phyloP scores from a whole-genome alignment of 441 rosid species.

The Croton setiger region DNA sequence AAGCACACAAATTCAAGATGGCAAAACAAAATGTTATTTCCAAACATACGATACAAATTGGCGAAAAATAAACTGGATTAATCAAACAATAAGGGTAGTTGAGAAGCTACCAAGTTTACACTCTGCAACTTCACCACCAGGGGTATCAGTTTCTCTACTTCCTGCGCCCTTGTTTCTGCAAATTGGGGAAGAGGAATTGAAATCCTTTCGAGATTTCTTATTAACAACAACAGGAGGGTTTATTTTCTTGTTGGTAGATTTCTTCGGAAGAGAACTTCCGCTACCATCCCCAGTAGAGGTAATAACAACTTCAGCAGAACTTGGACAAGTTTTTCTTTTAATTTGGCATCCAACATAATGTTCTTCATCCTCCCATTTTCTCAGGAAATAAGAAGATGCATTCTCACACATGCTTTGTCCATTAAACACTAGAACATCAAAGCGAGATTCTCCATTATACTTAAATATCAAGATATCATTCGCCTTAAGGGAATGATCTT shows the following conservation, averaged over 20 bases:
- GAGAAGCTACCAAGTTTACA: conserved; percentile 24
- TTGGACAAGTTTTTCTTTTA: conserved; percentile 28
- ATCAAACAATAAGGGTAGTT: not conserved
- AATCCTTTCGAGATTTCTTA: conserved; percentile 14
- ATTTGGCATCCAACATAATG: conserved; percentile 22
- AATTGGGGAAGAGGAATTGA: conserved; percentile 5
- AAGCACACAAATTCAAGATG: not conserved
- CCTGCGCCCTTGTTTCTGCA: not conserved
- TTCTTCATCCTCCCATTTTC: conserved; percentile 38
- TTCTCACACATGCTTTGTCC: conserved; percentile 60
- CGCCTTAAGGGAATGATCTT: conserved; percentile 46
- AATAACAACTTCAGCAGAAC: conserved; percentile 24
- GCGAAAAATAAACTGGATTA: not conserved
- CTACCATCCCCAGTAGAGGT: conserved; percentile 23
- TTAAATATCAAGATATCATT: conserved; percentile 64
- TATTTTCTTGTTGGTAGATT: conserved; percentile 13
- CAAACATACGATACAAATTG: conserved; percentile 2
- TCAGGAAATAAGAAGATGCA: conserved; percentile 54
- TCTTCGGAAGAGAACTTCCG: conserved; percentile 27
- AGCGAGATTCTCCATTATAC: conserved; percentile 57
- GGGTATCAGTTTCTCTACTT: conserved; percentile 4
- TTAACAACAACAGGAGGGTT: not conserved
- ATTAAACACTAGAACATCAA: conserved; percentile 61
- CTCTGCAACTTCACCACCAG: conserved; percentile 16
- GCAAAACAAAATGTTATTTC: not conserved